Percentiles rank a stretch among this genome's conserved stretches.
Conservation (phyloP, 2,329 filamentous ascomycete species). For the Penicillium sp. region DNA sequence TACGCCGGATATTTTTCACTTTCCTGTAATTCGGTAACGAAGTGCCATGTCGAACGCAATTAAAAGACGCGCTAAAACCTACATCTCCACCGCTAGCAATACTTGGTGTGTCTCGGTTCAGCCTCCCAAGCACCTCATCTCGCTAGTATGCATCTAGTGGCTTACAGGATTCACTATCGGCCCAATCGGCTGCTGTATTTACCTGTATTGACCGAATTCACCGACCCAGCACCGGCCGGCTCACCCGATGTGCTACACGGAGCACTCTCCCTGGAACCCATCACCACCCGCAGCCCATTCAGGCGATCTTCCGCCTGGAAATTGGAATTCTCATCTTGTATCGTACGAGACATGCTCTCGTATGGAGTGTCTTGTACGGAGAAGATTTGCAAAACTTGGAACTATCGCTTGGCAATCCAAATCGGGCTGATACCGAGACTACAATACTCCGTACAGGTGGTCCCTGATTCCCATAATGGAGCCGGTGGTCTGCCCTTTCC, state of each 20-base stretch:
- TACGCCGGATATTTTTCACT: neutral
- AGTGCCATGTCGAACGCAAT: neutral
- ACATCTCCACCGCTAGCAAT: neutral
- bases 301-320: conserved; percentile 2
- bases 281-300: neutral
- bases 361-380: neutral
- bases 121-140: conserved; percentile 7
- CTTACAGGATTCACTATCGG: conserved; percentile 17
- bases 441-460: neutral
- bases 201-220: neutral
- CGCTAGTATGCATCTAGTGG: conserved; percentile 5
- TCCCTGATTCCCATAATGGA: neutral
- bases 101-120: conserved; percentile 5
- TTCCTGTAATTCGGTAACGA: neutral
- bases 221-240: neutral
- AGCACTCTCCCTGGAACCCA: neutral
- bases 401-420: neutral
- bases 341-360: neutral
- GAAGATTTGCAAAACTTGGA: neutral
- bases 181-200: conserved; percentile 6
- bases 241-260: neutral
- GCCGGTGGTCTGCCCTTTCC: conserved; percentile 2
- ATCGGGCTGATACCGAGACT: neutral
- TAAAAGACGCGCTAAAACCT: neutral
- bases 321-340: neutral